Evolutionary conservation across 2,329 filamentous ascomycete species (phyloP).

Genomic region (Fonsecaea erecta): DNA sequence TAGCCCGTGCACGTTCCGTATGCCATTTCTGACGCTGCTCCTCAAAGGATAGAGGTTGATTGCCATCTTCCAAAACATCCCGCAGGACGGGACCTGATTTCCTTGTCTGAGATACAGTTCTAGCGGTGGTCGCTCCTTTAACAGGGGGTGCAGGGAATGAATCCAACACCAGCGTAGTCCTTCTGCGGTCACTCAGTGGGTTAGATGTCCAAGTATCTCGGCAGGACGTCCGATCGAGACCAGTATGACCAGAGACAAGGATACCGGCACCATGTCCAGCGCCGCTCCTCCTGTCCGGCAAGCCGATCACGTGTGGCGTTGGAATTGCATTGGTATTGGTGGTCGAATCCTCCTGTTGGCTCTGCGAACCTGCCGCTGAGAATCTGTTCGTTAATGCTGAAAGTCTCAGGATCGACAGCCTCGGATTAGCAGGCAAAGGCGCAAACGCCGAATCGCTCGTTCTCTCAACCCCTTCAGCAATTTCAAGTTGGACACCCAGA

Average conservation of each 20-base stretch:
- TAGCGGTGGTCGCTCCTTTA: slow-evolving; percentile 9
- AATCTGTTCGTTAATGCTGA: not conserved
- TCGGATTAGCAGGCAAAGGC: not conserved
- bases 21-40: slow-evolving; percentile 30
- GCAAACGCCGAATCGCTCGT: not conserved
- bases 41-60: slow-evolving; percentile 22
- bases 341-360: slow-evolving; percentile 27
- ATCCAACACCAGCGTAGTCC: slow-evolving; percentile 44
- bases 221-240: slow-evolving; percentile 46
- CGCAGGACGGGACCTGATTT: slow-evolving; percentile 7
- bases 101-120: slow-evolving; percentile 2
- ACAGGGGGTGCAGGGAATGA: slow-evolving; percentile 30
- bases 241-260: slow-evolving; percentile 44
- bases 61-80: slow-evolving; percentile 12
- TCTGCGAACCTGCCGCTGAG: not conserved
- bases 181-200: slow-evolving; percentile 43
- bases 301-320: slow-evolving; percentile 33
- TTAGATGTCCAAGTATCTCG: slow-evolving; percentile 45
- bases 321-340: slow-evolving; percentile 29
- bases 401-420: not conserved
- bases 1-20: slow-evolving; percentile 32
- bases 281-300: slow-evolving; percentile 48
- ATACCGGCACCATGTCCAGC: slow-evolving; percentile 50
- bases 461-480: not conserved
- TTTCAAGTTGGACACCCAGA: not conserved